A percentile compares a stretch with the other conserved stretches of the same genome.
Evolutionary conservation across 1,284 basidiomycete genomes (phyloP).

Genomic region (Apiotrichum siamense): DNA sequence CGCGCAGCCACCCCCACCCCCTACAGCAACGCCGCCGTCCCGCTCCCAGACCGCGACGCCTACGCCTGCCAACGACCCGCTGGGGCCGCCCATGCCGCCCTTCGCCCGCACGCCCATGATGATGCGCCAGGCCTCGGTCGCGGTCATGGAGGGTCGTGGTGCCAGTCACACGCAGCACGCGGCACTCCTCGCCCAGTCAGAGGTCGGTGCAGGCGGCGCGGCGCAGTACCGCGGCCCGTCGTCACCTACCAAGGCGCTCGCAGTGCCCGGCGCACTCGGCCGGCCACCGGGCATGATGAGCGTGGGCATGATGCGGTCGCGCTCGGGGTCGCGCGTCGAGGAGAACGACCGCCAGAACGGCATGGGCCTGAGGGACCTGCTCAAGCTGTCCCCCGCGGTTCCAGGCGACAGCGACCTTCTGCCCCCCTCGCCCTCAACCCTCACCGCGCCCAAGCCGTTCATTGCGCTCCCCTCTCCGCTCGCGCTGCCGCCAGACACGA

Average conservation of each 20-base stretch:
- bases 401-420: slow-evolving; percentile 55
- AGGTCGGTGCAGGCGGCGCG: background rate
- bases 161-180: slow-evolving; percentile 28
- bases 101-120: slow-evolving; percentile 28
- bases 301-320: slow-evolving; percentile 34
- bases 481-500: slow-evolving; percentile 42
- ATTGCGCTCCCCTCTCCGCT: slow-evolving; percentile 52
- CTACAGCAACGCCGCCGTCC: slow-evolving; percentile 1
- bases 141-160: slow-evolving; percentile 45
- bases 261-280: slow-evolving; percentile 16
- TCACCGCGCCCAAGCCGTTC: slow-evolving; percentile 29
- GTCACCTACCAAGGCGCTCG: slow-evolving; percentile 23
- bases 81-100: slow-evolving; percentile 10
- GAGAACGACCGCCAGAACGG: slow-evolving; percentile 17
- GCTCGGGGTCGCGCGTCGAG: slow-evolving; percentile 36
- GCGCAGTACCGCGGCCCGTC: slow-evolving; percentile 4
- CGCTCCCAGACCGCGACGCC: slow-evolving; percentile 20
- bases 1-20: slow-evolving; percentile 1
- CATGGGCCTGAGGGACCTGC: slow-evolving; percentile 37
- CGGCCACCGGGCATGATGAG: slow-evolving; percentile 9
- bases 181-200: slow-evolving; percentile 19
- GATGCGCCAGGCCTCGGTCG: slow-evolving; percentile 45
- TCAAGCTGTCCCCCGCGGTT: slow-evolving; percentile 43
- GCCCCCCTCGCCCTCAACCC: slow-evolving; percentile 66
- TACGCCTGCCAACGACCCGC: slow-evolving; percentile 3